These are phyloP conservation scores for Durotheca rogersii DNA, from an alignment of 495 filamentous ascomycete species.

Conservation along the genomic window DNA sequence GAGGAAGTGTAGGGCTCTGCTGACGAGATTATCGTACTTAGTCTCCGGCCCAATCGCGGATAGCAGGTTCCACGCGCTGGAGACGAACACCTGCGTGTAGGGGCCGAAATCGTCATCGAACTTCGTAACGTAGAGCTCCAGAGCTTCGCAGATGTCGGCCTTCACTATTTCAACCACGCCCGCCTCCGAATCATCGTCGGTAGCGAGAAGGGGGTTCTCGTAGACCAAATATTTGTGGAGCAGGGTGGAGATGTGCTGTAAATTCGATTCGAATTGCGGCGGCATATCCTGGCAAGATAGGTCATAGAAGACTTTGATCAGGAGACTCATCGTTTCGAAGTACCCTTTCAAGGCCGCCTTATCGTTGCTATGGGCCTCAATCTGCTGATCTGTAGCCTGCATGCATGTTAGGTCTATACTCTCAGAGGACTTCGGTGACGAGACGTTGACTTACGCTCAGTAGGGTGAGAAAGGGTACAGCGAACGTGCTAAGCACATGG, in stretches of 20 bases:
- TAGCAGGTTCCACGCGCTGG: conserved; percentile 85
- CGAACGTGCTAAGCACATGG: conserved; percentile 85
- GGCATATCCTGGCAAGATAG: conserved; percentile 95
- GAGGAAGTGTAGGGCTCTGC: conserved; percentile 89
- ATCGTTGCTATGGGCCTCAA: conserved; percentile 73
- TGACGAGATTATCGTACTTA: conserved; percentile 94
- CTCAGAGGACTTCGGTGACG: neutral
- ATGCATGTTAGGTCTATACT: conserved; percentile 20
- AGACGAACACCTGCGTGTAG: conserved; percentile 77
- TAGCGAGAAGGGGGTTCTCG: conserved; percentile 75
- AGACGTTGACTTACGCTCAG: conserved; percentile 59
- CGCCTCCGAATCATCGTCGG: conserved; percentile 83
- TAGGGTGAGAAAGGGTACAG: conserved; percentile 74
- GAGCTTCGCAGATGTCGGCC: conserved; percentile 85
- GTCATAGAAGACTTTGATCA: conserved; percentile 91
- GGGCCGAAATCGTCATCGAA: conserved; percentile 88
- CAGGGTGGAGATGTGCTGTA: conserved; percentile 69
- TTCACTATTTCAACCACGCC: conserved; percentile 81
- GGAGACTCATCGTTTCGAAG: conserved; percentile 78
- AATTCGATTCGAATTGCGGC: conserved; percentile 85
- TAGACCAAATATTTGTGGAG: conserved; percentile 93
- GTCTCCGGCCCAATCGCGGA: conserved; percentile 82
- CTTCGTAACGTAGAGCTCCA: conserved; percentile 86
- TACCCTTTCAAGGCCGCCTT: conserved; percentile 68
- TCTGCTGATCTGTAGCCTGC: conserved; percentile 73